Base-by-base conservation (phyloP, 2,329 filamentous ascomycete genomes). In the Setomelanomma holmii region DNA sequence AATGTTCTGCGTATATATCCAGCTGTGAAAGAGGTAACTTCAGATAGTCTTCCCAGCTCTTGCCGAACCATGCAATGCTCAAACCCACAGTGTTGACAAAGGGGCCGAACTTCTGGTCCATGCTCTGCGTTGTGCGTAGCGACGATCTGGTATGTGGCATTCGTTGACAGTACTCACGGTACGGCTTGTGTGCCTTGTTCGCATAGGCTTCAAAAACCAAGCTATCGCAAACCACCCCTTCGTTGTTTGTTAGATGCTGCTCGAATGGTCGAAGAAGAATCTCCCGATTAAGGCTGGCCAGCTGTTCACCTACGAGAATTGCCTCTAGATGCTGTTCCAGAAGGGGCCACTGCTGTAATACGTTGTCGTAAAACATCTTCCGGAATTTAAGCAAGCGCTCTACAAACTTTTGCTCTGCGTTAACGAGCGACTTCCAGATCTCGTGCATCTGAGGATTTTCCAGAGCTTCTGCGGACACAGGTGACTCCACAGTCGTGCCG, bases 41-140 rank as follows among this genome's bases (percentile, higher is more conserved):
- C 4, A 71, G 36, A 44, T 65, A 68, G 16, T 71, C 64, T 48
- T 68, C 60, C 67, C 68, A 71, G n/a, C 51, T 54, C 46, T 60
- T 70, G 4, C 60, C 63, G 49, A 58, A 62, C 42, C 61, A 67
- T 5, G 55, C 51, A 8, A 61, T 51, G 30, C 60, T 66, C 16
- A 73, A 48, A 34, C 64, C 66, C 7, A 72, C 50, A 1, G 64
- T 65, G 14, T 59, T 62, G 33, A 72, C 49, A 30, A 67, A 71
- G 1, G 62, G 58, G 1, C 49, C 30, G 41, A 73, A 73, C 7
- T 61, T 68, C 1, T 49, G 19, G 38, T 71, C 66, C 21, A 38
- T 46, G 3, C 16, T 60, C 21, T 61, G 56, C 1, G 64, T 67
- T 14, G 60, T 52, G 19, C 59, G 60, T 12, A 73, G 39, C 5